These are phyloP conservation scores for Lolium rigidum DNA, from an alignment of 176 grass and related monocot genomes.

Conservation along the genomic window DNA sequence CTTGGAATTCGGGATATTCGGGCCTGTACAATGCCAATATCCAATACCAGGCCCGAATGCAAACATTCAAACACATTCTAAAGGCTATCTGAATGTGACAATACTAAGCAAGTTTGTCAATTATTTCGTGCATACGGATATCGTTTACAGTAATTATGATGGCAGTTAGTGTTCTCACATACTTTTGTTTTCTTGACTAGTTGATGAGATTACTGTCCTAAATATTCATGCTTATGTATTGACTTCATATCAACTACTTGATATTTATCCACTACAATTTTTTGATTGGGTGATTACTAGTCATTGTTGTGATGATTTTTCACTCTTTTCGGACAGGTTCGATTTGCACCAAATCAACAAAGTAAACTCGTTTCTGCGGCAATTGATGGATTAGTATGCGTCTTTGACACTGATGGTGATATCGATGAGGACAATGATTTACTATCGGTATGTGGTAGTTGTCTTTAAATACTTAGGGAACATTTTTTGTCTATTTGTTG, in stretches of 20 bases:
- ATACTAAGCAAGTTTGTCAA: constrained; percentile 13
- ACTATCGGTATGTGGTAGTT: constrained; percentile 58
- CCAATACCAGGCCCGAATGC: too few species aligned
- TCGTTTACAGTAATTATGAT: neutral
- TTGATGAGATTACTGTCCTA: neutral
- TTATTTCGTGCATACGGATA: neutral
- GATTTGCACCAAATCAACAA: constrained; percentile 70
- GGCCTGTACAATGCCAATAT: too few species aligned
- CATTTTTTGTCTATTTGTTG: constrained; percentile 6
- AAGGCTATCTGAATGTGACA: neutral
- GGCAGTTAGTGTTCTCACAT: neutral
- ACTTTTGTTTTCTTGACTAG: neutral
- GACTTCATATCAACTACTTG: neutral
- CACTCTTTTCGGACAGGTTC: constrained; percentile 48
- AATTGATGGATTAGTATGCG: constrained; percentile 84
- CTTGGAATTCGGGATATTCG: too few species aligned
- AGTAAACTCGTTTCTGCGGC: constrained; percentile 78
- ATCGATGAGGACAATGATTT: constrained; percentile 75
- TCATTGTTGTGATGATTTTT: constrained; percentile 6
- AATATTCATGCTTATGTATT: neutral
- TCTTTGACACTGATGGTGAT: constrained; percentile 78
- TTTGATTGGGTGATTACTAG: neutral
- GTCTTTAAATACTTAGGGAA: constrained; percentile 9
- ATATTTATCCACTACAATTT: constrained; percentile 13
- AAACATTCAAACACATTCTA: too few species aligned